phyloP scores from a whole-genome alignment of 2,329 filamentous ascomycete genomes.

The Rachicladosporium sp. region DNA sequence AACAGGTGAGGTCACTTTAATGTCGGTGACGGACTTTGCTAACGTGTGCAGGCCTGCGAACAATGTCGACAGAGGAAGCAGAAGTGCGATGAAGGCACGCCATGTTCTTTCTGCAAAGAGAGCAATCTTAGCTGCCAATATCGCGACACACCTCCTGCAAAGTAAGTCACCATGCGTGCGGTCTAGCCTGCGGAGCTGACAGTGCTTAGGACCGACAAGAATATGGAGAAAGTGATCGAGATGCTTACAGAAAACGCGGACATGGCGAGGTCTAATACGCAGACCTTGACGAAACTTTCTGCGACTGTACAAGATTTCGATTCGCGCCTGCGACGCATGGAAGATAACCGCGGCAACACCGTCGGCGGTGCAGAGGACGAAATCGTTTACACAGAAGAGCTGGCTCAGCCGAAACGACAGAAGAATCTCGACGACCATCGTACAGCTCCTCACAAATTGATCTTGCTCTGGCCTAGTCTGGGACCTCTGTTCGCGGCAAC shows the following conservation, averaged over 20 bases:
- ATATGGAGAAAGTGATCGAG: slow-evolving; percentile 35
- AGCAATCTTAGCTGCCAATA: slow-evolving; percentile 77
- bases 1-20: too few species aligned
- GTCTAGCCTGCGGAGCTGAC: too few species aligned
- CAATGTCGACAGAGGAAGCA: slow-evolving; percentile 78
- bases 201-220: slow-evolving; percentile 27
- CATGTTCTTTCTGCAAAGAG: slow-evolving; percentile 75
- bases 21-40: too few species aligned
- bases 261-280: too few species aligned
- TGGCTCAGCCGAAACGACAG: slow-evolving; percentile 32
- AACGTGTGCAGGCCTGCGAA: slow-evolving; percentile 62
- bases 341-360: slow-evolving; percentile 8
- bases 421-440: slow-evolving; percentile 77
- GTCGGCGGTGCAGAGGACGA: slow-evolving; percentile 3
- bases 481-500: slow-evolving; percentile 21
- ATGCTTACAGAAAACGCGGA: too few species aligned
- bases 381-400: slow-evolving; percentile 21
- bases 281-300: too few species aligned
- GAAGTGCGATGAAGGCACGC: slow-evolving; percentile 80
- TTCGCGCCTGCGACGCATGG: slow-evolving; percentile 14
- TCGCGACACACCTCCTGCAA: slow-evolving; percentile 79
- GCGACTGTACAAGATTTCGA: slow-evolving; percentile 9
- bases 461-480: slow-evolving; percentile 49
- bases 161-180: slow-evolving; percentile 23
- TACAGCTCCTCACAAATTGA: slow-evolving; percentile 71